Conservation (phyloP, 2,329 filamentous ascomycete species). For the Ascochyta rabiei region DNA sequence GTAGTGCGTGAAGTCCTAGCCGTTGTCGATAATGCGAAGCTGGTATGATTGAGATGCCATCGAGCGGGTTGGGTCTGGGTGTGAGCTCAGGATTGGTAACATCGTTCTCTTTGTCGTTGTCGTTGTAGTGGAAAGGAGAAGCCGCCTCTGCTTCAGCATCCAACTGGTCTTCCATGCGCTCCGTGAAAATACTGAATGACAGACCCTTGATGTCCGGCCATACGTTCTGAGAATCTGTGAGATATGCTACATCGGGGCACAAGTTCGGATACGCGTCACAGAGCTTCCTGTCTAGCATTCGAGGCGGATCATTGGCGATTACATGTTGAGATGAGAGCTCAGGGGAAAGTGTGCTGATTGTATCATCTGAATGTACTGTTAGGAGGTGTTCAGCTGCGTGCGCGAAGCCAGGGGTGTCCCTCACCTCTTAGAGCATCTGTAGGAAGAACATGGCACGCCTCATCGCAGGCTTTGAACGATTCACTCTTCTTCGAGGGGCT, state of each 20-base stretch:
- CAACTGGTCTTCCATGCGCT: slow-evolving; percentile 28
- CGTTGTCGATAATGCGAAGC: slow-evolving; percentile 18
- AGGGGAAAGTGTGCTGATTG: neutral
- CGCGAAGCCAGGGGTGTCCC: neutral
- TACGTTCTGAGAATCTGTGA: neutral
- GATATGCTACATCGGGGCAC: neutral
- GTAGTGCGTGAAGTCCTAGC: neutral
- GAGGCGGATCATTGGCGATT: neutral
- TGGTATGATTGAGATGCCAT: slow-evolving; percentile 23
- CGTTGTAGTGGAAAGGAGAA: slow-evolving; percentile 26
- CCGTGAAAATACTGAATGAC: slow-evolving; percentile 24
- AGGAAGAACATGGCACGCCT: neutral
- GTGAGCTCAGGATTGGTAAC: slow-evolving; percentile 7
- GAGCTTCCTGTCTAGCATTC: neutral
- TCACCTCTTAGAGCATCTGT: neutral
- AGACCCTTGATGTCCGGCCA: slow-evolving; percentile 17
- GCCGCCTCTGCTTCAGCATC: slow-evolving; percentile 21
- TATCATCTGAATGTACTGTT: neutral
- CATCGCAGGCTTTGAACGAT: neutral
- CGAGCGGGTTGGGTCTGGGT: neutral
- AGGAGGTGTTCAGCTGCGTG: neutral
- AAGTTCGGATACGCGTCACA: neutral
- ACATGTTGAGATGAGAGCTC: neutral
- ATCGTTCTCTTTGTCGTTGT: slow-evolving; percentile 33
- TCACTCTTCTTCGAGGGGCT: too few species aligned